phyloP scores from a whole-genome alignment of 1,284 basidiomycete species.

The Puccinia brachypodii region DNA sequence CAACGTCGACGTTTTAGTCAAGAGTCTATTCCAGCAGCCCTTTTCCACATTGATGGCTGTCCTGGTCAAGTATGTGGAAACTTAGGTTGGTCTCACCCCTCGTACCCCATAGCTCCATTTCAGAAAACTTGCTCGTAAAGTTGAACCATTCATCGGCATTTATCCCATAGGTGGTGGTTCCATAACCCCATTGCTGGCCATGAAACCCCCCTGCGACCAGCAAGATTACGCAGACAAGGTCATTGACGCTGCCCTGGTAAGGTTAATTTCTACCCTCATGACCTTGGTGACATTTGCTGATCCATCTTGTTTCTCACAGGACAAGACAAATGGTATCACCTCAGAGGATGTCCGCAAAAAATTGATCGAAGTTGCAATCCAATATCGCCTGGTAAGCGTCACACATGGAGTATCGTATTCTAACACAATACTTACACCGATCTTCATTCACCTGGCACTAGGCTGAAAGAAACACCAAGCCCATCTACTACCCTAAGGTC shows the following conservation, averaged over 20 bases:
- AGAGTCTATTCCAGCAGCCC: background rate
- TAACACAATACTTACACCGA: background rate
- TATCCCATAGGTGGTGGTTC: slow-evolving; percentile 25
- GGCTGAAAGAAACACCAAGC: slow-evolving; percentile 40
- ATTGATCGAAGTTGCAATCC: slow-evolving; percentile 24
- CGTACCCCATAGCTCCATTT: too few species aligned
- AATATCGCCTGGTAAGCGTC: slow-evolving; percentile 23
- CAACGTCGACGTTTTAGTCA: slow-evolving; percentile 40
- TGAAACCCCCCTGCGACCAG: slow-evolving; percentile 19
- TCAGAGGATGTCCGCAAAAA: background rate
- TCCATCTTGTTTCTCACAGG: background rate
- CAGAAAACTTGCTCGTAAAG: too few species aligned
- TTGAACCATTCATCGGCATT: too few species aligned
- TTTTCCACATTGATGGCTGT: slow-evolving; percentile 15
- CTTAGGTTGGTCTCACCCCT: slow-evolving; percentile 29
- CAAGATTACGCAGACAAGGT: slow-evolving; percentile 39
- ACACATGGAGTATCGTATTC: background rate
- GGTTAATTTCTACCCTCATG: background rate
- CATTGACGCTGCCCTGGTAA: slow-evolving; percentile 30
- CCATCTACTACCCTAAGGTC: background rate
- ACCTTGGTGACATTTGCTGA: background rate
- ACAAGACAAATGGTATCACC: slow-evolving; percentile 29
- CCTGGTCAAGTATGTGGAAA: slow-evolving; percentile 37
- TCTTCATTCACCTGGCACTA: background rate
- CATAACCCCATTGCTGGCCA: slow-evolving; percentile 26